phyloP scores from a whole-genome alignment of 2,329 filamentous ascomycete genomes.

The Verruconis gallopava region DNA sequence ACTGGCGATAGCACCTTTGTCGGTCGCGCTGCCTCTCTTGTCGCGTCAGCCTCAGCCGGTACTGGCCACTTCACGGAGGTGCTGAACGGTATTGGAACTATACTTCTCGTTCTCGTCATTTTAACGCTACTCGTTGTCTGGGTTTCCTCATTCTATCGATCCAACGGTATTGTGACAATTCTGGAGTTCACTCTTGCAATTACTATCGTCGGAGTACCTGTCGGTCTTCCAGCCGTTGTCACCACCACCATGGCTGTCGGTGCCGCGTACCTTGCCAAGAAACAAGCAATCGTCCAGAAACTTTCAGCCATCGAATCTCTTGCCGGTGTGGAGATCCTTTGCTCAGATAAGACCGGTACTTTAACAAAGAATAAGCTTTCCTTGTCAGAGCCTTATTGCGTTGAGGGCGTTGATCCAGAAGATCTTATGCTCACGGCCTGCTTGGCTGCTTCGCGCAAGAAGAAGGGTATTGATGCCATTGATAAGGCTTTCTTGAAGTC shows the following conservation, averaged over 20 bases:
- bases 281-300: slow-evolving; percentile 88
- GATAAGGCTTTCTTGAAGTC: slow-evolving; percentile 91
- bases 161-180: slow-evolving; percentile 65
- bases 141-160: slow-evolving; percentile 79
- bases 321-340: slow-evolving; percentile 85
- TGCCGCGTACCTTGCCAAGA: slow-evolving; percentile 81
- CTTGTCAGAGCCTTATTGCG: slow-evolving; percentile 70
- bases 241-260: slow-evolving; percentile 93
- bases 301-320: slow-evolving; percentile 84
- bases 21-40: slow-evolving; percentile 74
- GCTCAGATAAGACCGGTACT: slow-evolving; percentile 89
- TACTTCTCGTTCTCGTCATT: slow-evolving; percentile 68
- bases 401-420: slow-evolving; percentile 68
- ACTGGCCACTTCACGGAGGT: slow-evolving; percentile 86
- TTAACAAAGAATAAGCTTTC: slow-evolving; percentile 91
- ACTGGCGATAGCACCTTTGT: slow-evolving; percentile 88
- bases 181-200: slow-evolving; percentile 78
- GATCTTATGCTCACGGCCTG: slow-evolving; percentile 89
- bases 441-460: slow-evolving; percentile 80
- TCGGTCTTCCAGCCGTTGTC: slow-evolving; percentile 80
- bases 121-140: slow-evolving; percentile 72
- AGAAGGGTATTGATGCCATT: slow-evolving; percentile 90
- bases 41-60: slow-evolving; percentile 60
- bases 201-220: slow-evolving; percentile 82
- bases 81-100: slow-evolving; percentile 71